phyloP scores from a whole-genome alignment of 148 eudicot species.

The Chenopodium suecicum region DNA sequence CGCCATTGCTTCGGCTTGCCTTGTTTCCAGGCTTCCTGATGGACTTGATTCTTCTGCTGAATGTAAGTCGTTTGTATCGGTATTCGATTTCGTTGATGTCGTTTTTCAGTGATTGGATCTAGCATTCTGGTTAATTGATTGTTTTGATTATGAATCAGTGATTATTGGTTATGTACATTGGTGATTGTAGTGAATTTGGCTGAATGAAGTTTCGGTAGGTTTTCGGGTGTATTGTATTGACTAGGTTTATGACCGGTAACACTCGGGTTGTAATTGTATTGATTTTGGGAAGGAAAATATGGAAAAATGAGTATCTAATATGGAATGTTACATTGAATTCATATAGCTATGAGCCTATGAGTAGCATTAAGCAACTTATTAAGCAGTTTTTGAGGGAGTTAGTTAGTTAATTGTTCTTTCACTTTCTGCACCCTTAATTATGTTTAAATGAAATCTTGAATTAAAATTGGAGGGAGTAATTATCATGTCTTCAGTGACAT shows the following conservation, averaged over 20 bases:
- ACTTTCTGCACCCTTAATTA: too few relatives aligned
- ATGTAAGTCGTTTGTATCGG: not conserved
- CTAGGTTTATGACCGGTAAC: too few relatives aligned
- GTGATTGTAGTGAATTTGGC: not conserved
- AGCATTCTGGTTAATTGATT: not conserved
- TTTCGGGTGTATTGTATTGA: not conserved
- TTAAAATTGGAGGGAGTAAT: not conserved
- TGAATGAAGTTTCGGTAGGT: not conserved
- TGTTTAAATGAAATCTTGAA: not conserved
- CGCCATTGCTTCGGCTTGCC: constrained; percentile 24
- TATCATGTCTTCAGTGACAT: not conserved
- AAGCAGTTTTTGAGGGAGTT: not conserved
- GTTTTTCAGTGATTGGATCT: not conserved
- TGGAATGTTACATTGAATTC: not conserved
- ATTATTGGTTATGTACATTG: not conserved
- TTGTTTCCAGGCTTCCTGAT: constrained; percentile 27
- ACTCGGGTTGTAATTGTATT: too few relatives aligned
- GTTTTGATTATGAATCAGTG: not conserved
- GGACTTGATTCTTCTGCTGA: not conserved
- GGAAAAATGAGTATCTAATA: too few relatives aligned
- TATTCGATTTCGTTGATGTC: not conserved
- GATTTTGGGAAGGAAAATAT: too few relatives aligned
- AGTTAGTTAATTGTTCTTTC: too few relatives aligned
- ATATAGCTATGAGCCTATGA: not conserved
- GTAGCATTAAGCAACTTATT: not conserved